Conservation (phyloP, 2,329 filamentous ascomycete species). For the Phaeosphaeria sp. region DNA sequence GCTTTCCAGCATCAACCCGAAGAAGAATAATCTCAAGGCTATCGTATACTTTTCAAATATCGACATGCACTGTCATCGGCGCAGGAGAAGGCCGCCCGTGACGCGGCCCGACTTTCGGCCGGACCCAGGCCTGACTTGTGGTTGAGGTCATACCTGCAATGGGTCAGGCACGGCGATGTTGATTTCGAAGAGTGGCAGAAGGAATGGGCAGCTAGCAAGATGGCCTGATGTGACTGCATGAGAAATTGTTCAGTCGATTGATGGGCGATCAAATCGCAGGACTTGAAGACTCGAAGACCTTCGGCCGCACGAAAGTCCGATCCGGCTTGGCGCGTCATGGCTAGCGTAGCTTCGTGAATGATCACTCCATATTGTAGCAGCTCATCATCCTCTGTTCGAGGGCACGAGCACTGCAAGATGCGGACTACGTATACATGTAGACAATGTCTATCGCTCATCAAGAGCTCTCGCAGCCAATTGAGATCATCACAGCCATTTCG, state of each 20-base stretch:
- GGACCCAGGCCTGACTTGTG: too few species aligned
- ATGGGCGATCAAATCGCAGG: too few species aligned
- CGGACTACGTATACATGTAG: conserved; percentile 51
- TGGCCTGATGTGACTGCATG: not conserved
- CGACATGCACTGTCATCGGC: too few species aligned
- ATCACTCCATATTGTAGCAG: not conserved
- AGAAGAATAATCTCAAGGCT: too few species aligned
- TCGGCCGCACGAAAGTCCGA: not conserved
- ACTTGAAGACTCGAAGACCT: too few species aligned
- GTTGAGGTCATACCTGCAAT: too few species aligned
- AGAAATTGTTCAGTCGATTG: too few species aligned
- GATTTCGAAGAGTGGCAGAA: not conserved
- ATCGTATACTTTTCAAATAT: too few species aligned
- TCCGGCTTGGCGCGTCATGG: not conserved
- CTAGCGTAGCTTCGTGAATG: not conserved
- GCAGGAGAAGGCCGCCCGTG: too few species aligned
- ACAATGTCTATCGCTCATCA: conserved; percentile 46
- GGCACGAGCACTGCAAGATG: conserved; percentile 34
- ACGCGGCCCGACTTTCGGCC: too few species aligned
- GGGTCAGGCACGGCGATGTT: too few species aligned
- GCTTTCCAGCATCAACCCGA: too few species aligned
- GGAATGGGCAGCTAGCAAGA: not conserved
- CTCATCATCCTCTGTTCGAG: not conserved
- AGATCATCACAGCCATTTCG: conserved; percentile 30
- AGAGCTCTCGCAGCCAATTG: conserved; percentile 36